Conservation (phyloP, 2,329 filamentous ascomycete genomes). For the Curvularia sp. region DNA sequence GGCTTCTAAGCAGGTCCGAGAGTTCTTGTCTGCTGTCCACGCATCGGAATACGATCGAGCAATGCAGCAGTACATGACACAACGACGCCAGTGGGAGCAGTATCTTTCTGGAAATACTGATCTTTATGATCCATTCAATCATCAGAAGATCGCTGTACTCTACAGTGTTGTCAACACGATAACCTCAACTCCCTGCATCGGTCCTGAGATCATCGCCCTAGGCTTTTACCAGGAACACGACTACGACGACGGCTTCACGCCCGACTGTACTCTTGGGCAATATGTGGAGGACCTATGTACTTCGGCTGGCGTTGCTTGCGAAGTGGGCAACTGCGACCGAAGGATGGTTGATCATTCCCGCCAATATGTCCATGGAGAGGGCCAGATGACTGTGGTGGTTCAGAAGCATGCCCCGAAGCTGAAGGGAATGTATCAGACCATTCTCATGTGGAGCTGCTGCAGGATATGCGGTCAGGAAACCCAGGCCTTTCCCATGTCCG, state of each 20-base stretch:
- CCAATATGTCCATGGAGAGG: constrained; percentile 96
- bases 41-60: constrained; percentile 97
- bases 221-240: constrained; percentile 94
- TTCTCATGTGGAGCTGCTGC: constrained; percentile 98
- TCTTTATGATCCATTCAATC: constrained; percentile 91
- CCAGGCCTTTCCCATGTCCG: constrained; percentile 87
- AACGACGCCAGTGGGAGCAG: constrained; percentile 95
- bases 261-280: constrained; percentile 91
- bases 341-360: constrained; percentile 92
- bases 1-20: constrained; percentile 85
- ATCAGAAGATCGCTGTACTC: constrained; percentile 94
- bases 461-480: constrained; percentile 91
- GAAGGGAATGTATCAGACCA: constrained; percentile 72
- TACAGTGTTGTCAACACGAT: constrained; percentile 93
- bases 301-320: constrained; percentile 77
- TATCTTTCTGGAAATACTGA: constrained; percentile 88
- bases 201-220: constrained; percentile 87
- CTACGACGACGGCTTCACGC: constrained; percentile 70
- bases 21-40: constrained; percentile 92
- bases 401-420: constrained; percentile 74
- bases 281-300: constrained; percentile 91
- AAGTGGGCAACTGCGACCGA: constrained; percentile 82
- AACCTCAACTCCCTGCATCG: constrained; percentile 90
- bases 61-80: constrained; percentile 89
- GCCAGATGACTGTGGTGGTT: constrained; percentile 89